Conservation (phyloP, 805 yeast genomes). For the Teunomyces aglyptinius region DNA sequence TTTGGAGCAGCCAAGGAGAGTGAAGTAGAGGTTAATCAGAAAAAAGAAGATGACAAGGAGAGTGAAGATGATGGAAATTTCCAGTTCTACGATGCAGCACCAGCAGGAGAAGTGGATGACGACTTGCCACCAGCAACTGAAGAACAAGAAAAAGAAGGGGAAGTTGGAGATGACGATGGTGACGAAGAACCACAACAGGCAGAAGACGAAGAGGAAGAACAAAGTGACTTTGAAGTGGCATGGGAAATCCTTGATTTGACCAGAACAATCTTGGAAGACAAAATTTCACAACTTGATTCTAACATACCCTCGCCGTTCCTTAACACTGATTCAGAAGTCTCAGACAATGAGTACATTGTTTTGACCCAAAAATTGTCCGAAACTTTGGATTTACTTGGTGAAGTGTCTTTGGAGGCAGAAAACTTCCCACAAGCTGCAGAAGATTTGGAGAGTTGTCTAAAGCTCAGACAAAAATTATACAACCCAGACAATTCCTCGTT, state of each 20-base stretch:
- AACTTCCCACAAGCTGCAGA: slow-evolving; percentile 74
- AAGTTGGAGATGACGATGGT: slow-evolving; percentile 19
- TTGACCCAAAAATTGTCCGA: slow-evolving; percentile 62
- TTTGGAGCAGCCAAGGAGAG: slow-evolving; percentile 53
- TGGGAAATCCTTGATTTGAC: slow-evolving; percentile 85
- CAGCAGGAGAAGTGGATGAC: slow-evolving; percentile 21
- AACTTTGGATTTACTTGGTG: slow-evolving; percentile 78
- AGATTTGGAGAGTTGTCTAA: slow-evolving; percentile 62
- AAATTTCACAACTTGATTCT: slow-evolving; percentile 18
- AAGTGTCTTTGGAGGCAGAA: slow-evolving; percentile 85
- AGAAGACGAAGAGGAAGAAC: slow-evolving; percentile 44
- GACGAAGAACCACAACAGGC: slow-evolving; percentile 17
- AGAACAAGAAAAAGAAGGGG: slow-evolving; percentile 16
- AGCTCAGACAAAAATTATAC: slow-evolving; percentile 52
- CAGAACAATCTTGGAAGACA: slow-evolving; percentile 58
- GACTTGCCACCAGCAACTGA: slow-evolving; percentile 12
- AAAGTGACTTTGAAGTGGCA: slow-evolving; percentile 79
- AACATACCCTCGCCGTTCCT: slow-evolving; percentile 25
- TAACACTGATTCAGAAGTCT: slow-evolving; percentile 26
- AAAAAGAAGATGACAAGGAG: slow-evolving; percentile 16
- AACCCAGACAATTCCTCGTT: slow-evolving; percentile 49
- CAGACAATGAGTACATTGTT: slow-evolving; percentile 31
- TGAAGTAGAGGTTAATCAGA: slow-evolving; percentile 22
- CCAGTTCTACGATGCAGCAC: slow-evolving; percentile 28
- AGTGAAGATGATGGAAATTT: slow-evolving; percentile 24